Conservation (phyloP, 768 basidiomycete genomes). For the Trametes gibbosa region DNA sequence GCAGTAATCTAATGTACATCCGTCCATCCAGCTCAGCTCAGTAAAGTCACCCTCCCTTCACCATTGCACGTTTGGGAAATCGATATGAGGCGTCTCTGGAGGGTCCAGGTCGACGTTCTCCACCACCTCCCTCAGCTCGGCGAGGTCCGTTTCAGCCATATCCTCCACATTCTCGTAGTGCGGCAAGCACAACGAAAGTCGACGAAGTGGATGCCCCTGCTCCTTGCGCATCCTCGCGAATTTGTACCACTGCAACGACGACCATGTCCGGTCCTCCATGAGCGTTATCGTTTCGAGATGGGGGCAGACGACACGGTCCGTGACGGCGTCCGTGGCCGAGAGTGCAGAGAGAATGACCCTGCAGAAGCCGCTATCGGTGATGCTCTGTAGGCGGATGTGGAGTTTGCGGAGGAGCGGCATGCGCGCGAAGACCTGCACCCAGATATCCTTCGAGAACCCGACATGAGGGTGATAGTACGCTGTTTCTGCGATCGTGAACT, state of each 20-base stretch:
- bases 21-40: background rate
- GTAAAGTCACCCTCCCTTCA: background rate
- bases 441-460: slow-evolving; percentile 23
- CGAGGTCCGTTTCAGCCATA: slow-evolving; percentile 28
- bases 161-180: slow-evolving; percentile 30
- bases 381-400: slow-evolving; percentile 24
- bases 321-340: slow-evolving; percentile 20
- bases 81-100: slow-evolving; percentile 9
- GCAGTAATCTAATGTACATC: background rate
- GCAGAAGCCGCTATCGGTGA: slow-evolving; percentile 27
- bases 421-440: slow-evolving; percentile 24
- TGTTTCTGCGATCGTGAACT: slow-evolving; percentile 27
- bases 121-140: slow-evolving; percentile 24
- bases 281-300: slow-evolving; percentile 24
- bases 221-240: slow-evolving; percentile 23
- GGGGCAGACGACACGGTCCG: slow-evolving; percentile 24
- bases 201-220: slow-evolving; percentile 23
- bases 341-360: slow-evolving; percentile 27
- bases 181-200: slow-evolving; percentile 25
- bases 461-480: slow-evolving; percentile 22
- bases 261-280: slow-evolving; percentile 29
- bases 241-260: slow-evolving; percentile 27
- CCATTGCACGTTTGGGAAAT: slow-evolving; percentile 19
- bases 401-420: slow-evolving; percentile 26
- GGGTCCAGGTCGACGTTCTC: slow-evolving; percentile 29